Evolutionary conservation across 352 stramenopile species (phyloP), one percentile per base, ranked within the genome.

Genomic region (Phytophthora sansomeana): DNA sequence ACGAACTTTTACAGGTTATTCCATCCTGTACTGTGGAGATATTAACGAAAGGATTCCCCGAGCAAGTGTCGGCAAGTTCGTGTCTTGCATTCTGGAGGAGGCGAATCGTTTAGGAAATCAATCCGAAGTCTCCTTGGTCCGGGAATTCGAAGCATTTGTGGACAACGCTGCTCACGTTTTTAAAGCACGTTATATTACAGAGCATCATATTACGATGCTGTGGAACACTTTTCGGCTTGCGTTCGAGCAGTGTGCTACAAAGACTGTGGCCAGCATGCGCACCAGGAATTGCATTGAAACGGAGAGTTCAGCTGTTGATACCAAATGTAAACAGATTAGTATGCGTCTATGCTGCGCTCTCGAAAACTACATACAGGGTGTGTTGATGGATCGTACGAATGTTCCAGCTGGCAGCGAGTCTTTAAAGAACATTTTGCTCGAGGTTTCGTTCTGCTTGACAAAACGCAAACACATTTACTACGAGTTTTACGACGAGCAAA

Each of bases 21-120:
- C 82, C 21, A 68, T 93, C 28, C 46, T 93, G 53, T 91, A 93
- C 38, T 75, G 67, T 59, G 67, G 58, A 11, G 58, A 82, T 32
- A 68, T 73, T 2, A 38, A 68, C 16, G 41, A 65, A 13, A 66
- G 26, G 13, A 70, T 70, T 7, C 72, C 73, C 2, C 52, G 72
- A 24, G 32, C 69, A 55, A 64, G 13, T 47, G 58, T 85, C 21
- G 74, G 79, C 7, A 93, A 89, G 29, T 93, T 83, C 28, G 75
- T 85, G 7, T 65, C 58, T 24, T 72, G 74, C 13, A 44, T 84
- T 6, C 26, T 91, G 35, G 72, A 89, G 36, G 82, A 92, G 47
- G 47, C 69, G 10, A 58, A 62, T 51, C 11, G 36, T 7, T 30
- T 44, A 5, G 44, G 17, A 4, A 19, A 55, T 0, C 17, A 43